Evolutionary conservation across 2,329 filamentous ascomycete species (phyloP).

Genomic region (Myotisia sp.): DNA sequence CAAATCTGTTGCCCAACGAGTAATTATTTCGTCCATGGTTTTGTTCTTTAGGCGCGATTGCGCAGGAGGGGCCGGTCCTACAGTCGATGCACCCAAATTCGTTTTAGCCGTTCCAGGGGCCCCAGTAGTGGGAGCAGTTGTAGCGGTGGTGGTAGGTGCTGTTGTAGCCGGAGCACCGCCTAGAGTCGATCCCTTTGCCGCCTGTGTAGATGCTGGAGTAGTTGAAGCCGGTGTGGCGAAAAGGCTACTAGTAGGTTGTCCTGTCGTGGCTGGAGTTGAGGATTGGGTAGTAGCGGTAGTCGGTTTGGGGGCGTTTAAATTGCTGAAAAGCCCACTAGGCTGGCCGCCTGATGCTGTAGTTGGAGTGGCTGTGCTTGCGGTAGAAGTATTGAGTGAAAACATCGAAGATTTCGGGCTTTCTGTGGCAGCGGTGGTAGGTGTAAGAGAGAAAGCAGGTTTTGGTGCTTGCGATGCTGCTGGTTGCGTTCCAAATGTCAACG

Average conservation of each 20-base stretch:
- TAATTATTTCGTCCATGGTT: slow-evolving; percentile 98
- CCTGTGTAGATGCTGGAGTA: slow-evolving; percentile 16
- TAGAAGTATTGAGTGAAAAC: slow-evolving; percentile 20
- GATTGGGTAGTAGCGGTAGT: slow-evolving; percentile 16
- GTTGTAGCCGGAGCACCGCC: slow-evolving; percentile 16
- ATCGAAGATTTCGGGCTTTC: slow-evolving; percentile 7
- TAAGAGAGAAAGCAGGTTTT: slow-evolving; percentile 5
- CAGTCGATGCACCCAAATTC: slow-evolving; percentile 56
- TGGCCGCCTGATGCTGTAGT: slow-evolving; percentile 1
- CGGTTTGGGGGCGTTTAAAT: slow-evolving; percentile 20
- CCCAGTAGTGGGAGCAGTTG: slow-evolving; percentile 21
- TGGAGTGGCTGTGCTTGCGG: slow-evolving; percentile 15
- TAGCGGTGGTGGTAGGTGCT: slow-evolving; percentile 21
- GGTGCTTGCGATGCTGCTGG: slow-evolving; percentile 3
- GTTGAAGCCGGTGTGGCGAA: slow-evolving; percentile 14
- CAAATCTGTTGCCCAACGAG: slow-evolving; percentile 86
- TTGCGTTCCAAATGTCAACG: background rate
- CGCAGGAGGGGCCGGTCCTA: slow-evolving; percentile 61
- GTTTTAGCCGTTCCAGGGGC: slow-evolving; percentile 19
- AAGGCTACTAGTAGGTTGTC: slow-evolving; percentile 9
- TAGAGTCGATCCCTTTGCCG: slow-evolving; percentile 14
- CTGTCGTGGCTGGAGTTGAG: slow-evolving; percentile 17
- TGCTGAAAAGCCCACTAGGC: slow-evolving; percentile 27
- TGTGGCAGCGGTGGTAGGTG: slow-evolving; percentile 17
- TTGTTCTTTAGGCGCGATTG: slow-evolving; percentile 92